Percentiles rank a stretch among this genome's conserved stretches.
These are phyloP conservation scores for Lepidopterella palustris DNA, from an alignment of 495 filamentous ascomycete genomes.

Conservation along the genomic window DNA sequence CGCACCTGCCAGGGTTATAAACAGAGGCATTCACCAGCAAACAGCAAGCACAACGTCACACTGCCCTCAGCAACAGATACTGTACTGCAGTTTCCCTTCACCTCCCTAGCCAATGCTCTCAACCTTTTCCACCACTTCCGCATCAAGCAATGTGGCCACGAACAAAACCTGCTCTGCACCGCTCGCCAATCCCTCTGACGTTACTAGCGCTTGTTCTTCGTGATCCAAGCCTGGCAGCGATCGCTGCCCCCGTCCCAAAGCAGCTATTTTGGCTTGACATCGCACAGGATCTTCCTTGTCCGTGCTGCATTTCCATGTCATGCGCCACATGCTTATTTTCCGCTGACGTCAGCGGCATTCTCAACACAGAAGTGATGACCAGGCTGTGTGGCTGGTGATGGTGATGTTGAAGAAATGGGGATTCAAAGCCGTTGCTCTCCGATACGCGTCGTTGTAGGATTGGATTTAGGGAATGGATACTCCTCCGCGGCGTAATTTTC, in stretches of 20 bases:
- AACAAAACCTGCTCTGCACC: conserved; percentile 2
- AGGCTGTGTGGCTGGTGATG: conserved; percentile 14
- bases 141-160: neutral
- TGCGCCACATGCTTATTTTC: conserved; percentile 16
- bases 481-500: too few relatives aligned
- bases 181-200: neutral
- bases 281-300: neutral
- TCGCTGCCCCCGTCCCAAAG: neutral
- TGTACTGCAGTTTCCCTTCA: too few relatives aligned
- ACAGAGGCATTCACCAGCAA: neutral
- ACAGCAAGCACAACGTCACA: neutral
- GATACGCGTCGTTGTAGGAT: too few relatives aligned
- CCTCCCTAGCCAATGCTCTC: neutral
- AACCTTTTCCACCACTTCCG: neutral
- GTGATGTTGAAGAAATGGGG: conserved; percentile 5
- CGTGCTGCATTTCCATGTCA: neutral
- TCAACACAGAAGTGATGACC: neutral
- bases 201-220: neutral
- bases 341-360: neutral
- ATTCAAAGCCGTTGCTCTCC: too few relatives aligned
- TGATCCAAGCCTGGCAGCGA: conserved; percentile 4
- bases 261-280: neutral
- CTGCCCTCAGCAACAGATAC: too few relatives aligned
- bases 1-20: neutral
- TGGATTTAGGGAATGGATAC: too few relatives aligned